Base-by-base conservation (phyloP, 768 basidiomycete species). In the Suillus subluteus region DNA sequence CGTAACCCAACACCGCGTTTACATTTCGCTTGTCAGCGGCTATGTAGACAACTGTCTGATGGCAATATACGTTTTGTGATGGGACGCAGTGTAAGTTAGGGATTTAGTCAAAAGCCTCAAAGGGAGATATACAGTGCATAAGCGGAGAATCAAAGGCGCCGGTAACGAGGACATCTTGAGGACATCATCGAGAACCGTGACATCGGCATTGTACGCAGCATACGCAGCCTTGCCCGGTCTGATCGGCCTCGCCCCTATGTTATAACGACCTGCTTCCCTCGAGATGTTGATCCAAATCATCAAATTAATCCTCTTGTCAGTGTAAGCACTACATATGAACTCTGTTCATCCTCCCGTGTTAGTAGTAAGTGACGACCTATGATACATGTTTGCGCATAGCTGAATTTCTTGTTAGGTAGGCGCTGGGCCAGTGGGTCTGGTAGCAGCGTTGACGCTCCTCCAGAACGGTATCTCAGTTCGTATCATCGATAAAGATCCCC, bases 401-500 rank as follows among this genome's bases (percentile, higher is more conserved):
- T 65, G 9, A 62, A 37, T 30, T 7, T 18, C 18, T 38, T 43
- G 21, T 35, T 35, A 66, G 66, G 62, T 55, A 16, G 66, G 66
- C 5, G 66, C 66, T n/a, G 67, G 67, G 1, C 67, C 67, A 32
- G 41, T 30, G 9, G 67, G 67, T 18, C 58, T 67, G 6, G 67
- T 67, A 11, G 64, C 67, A 40, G 67, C 67, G n/a, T 62, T 67
- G 64, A 65, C 67, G 21, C 65, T 67, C 38, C 44, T 69, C 37
- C 26, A 61, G 41, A 69, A 69, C 30, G 67, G 50, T 15, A 68
- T 67, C 32, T 30, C 63, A 38, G 68, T 67, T 46, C 67, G 67
- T 41, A 67, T 67, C 58, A 65, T 67, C 7, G 55, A 66, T 16
- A 67, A 67, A 37, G 67, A 67, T 30, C 67, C 76, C 0, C 58